These are phyloP conservation scores for Otatea glauca DNA, from an alignment of 176 grass and related monocot species.

Conservation along the genomic window DNA sequence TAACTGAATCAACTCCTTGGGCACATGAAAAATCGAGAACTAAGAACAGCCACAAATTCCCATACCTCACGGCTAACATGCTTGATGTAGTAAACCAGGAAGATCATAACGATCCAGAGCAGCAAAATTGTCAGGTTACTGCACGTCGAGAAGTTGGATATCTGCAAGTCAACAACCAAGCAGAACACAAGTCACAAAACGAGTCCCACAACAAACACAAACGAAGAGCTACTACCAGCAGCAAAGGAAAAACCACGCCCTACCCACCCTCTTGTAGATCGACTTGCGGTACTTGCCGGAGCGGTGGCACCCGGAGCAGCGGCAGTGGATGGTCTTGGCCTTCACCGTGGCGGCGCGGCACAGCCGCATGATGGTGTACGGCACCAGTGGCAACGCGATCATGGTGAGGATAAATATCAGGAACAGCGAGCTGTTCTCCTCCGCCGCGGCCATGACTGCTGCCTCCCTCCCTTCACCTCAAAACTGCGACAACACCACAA, in stretches of 20 bases:
- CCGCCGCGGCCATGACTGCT: conserved; percentile 73
- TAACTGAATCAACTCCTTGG: background rate
- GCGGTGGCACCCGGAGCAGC: conserved; percentile 73
- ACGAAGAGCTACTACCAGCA: background rate
- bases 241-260: background rate
- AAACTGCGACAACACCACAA: background rate
- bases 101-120: conserved; percentile 85
- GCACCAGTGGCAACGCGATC: conserved; percentile 90
- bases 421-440: conserved; percentile 94
- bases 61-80: conserved; percentile 87
- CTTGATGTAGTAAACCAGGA: conserved; percentile 97
- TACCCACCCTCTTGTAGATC: conserved; percentile 85
- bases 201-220: background rate
- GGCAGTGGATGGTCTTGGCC: conserved; percentile 90
- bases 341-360: conserved; percentile 67
- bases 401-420: conserved; percentile 96
- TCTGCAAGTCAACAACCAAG: conserved; percentile 50
- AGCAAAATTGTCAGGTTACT: conserved; percentile 84
- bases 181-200: background rate
- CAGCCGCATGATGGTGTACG: conserved; percentile 80
- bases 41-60: background rate
- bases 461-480: background rate
- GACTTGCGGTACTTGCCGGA: conserved; percentile 97
- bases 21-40: background rate
- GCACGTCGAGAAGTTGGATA: conserved; percentile 97